Percentiles rank a stretch among this genome's conserved stretches.
Evolutionary conservation across 129 eudicot species (phyloP).

Genomic region (Flaveria brownii): DNA sequence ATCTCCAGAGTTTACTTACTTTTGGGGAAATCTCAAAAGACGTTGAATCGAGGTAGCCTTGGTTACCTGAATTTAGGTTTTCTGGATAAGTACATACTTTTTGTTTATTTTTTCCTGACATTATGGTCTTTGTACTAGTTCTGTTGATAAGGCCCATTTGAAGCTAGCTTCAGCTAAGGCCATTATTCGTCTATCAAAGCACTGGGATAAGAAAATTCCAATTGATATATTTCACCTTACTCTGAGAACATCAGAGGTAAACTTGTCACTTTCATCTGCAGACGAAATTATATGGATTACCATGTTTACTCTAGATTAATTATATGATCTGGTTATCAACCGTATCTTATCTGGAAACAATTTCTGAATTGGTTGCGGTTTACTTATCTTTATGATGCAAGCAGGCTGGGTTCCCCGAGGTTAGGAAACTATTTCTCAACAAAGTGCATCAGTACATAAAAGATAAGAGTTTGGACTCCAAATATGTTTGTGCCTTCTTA

Average conservation of each 20-base stretch:
- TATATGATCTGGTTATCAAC: conserved; percentile 3
- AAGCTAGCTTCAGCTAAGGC: conserved; percentile 93
- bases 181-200: conserved; percentile 82
- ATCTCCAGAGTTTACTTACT: conserved; percentile 60
- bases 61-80: conserved; percentile 3
- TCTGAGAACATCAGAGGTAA: conserved; percentile 78
- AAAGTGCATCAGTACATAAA: conserved; percentile 88
- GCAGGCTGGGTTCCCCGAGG: conserved; percentile 72
- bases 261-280: conserved; percentile 21
- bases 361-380: conserved; percentile 6
- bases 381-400: conserved; percentile 21
- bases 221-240: conserved; percentile 69
- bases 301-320: conserved; percentile 13
- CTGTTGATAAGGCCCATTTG: conserved; percentile 82
- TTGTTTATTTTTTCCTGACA: neutral
- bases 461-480: conserved; percentile 76
- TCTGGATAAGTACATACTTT: neutral
- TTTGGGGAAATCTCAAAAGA: conserved; percentile 80
- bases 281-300: neutral
- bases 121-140: conserved; percentile 43
- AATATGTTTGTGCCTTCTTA: conserved; percentile 86
- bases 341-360: neutral
- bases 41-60: conserved; percentile 70
- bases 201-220: conserved; percentile 90
- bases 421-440: conserved; percentile 60